phyloP scores from a whole-genome alignment of 768 basidiomycete genomes.

The Boletus eberwhitei region DNA sequence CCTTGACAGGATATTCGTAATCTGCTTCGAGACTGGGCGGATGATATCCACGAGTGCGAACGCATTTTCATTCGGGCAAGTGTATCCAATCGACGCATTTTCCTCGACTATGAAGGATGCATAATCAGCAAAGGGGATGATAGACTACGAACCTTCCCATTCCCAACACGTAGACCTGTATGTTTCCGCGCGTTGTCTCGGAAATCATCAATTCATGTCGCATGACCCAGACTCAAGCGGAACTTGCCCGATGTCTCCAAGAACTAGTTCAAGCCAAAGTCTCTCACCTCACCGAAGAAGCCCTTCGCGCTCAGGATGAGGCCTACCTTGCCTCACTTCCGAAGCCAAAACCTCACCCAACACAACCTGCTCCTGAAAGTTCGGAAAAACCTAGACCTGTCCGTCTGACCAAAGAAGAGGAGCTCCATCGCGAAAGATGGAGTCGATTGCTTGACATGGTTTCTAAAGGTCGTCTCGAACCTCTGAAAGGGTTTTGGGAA shows the following conservation, averaged over 20 bases:
- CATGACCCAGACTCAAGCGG: conserved; percentile 73
- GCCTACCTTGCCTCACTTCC: conserved; percentile 87
- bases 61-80: conserved; percentile 90
- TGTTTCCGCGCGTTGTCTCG: conserved; percentile 22
- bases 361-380: conserved; percentile 31
- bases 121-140: conserved; percentile 76
- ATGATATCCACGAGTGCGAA: conserved; percentile 84
- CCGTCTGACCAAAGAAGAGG: conserved; percentile 79
- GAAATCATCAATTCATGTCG: neutral
- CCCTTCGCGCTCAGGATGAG: conserved; percentile 81
- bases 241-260: conserved; percentile 79
- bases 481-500: conserved; percentile 77
- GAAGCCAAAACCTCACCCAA: conserved; percentile 61
- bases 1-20: conserved; percentile 75
- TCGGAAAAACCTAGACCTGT: conserved; percentile 48
- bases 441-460: conserved; percentile 85
- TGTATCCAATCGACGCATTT: conserved; percentile 81
- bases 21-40: conserved; percentile 79
- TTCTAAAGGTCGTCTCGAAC: conserved; percentile 77
- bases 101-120: conserved; percentile 84
- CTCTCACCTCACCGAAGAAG: conserved; percentile 83
- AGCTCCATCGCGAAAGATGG: conserved; percentile 77
- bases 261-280: conserved; percentile 85
- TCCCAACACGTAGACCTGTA: conserved; percentile 93
- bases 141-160: conserved; percentile 86